Conservation (phyloP, 2,329 filamentous ascomycete genomes). For the Aureobasidium mangrovei region DNA sequence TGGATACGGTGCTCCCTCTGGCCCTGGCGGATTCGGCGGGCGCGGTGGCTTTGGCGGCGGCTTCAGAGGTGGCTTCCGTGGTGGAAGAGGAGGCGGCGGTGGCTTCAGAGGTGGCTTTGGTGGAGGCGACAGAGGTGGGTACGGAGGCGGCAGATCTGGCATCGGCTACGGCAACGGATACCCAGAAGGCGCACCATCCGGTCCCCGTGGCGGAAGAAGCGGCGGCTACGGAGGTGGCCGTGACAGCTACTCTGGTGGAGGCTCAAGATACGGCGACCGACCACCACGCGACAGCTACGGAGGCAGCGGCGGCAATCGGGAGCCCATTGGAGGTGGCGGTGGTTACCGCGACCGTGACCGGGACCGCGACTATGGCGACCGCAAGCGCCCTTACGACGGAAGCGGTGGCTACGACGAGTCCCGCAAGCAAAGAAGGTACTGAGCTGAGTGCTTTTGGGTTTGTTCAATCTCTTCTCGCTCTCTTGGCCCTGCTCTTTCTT, state of each 20-base stretch:
- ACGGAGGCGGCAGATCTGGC: constrained; percentile 38
- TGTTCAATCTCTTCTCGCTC: not conserved
- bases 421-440: constrained; percentile 53
- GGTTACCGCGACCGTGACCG: constrained; percentile 46
- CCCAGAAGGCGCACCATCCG: constrained; percentile 41
- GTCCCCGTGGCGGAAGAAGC: constrained; percentile 29
- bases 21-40: constrained; percentile 47
- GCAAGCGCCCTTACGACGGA: constrained; percentile 61
- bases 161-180: constrained; percentile 38
- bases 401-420: constrained; percentile 62
- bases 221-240: constrained; percentile 23
- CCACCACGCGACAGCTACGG: constrained; percentile 54
- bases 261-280: constrained; percentile 38
- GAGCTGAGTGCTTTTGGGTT: constrained; percentile 18
- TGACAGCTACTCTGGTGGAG: constrained; percentile 18
- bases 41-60: constrained; percentile 44
- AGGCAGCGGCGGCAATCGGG: constrained; percentile 44
- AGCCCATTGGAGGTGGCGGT: constrained; percentile 32
- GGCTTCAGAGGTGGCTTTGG: constrained; percentile 23
- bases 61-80: constrained; percentile 40
- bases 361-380: constrained; percentile 42
- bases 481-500: not conserved
- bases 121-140: constrained; percentile 18
- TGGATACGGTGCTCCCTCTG: constrained; percentile 50
- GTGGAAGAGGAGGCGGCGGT: constrained; percentile 32